phyloP scores from a whole-genome alignment of 129 eudicot species.

The Centrapalus pauciflorus region DNA sequence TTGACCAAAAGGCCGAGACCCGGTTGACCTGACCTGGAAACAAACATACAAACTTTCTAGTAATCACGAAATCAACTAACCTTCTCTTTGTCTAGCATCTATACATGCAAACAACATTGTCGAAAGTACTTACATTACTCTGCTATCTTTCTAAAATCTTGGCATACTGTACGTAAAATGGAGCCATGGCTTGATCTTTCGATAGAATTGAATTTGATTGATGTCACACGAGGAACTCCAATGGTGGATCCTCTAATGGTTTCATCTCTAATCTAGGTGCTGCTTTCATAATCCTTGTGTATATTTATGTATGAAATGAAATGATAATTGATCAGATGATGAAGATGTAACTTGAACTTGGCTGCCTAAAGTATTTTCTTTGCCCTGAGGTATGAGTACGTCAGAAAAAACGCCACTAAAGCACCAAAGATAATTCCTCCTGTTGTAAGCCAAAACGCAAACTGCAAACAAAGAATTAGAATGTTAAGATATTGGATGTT shows the following conservation, averaged over 20 bases:
- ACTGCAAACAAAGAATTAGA: constrained; percentile 41
- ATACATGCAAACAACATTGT: not conserved
- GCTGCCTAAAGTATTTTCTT: constrained; percentile 61
- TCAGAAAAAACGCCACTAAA: constrained; percentile 63
- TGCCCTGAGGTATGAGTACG: constrained; percentile 69
- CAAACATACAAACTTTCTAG: no score
- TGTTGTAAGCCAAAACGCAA: constrained; percentile 95
- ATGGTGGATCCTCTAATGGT: not conserved
- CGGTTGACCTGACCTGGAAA: not conserved
- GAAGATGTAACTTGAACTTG: constrained; percentile 5
- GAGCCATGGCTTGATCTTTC: constrained; percentile 2
- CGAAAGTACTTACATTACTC: not conserved
- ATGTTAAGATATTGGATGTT: not conserved
- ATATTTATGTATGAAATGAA: not conserved
- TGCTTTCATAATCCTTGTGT: not conserved
- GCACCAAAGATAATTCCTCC: constrained; percentile 81
- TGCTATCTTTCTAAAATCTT: not conserved
- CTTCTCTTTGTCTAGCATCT: not conserved
- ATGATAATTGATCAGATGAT: not conserved
- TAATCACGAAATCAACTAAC: no score
- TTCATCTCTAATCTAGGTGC: constrained; percentile 8
- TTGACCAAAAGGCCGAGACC: not conserved
- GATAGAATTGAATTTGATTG: not conserved
- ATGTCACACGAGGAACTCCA: constrained; percentile 2
- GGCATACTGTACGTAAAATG: constrained; percentile 8